Conservation (phyloP, 2,329 filamentous ascomycete genomes). For the Coniochaeta hoffmannii region DNA sequence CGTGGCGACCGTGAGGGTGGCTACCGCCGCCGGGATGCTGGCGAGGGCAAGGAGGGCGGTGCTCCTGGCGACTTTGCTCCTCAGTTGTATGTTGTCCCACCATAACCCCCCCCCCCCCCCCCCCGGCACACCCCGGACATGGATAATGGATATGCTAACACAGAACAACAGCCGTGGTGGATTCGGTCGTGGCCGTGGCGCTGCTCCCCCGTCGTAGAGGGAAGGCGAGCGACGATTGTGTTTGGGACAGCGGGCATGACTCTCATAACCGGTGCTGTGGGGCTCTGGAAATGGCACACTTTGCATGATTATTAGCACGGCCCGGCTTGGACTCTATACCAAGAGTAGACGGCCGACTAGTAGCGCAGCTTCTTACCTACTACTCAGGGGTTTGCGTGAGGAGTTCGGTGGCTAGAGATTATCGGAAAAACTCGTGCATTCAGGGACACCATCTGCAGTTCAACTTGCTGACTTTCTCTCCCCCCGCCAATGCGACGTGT, state of each 20-base stretch:
- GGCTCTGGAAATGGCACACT: constrained; percentile 7
- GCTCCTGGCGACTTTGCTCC: constrained; percentile 88
- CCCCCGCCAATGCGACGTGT: background rate
- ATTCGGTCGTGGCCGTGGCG: constrained; percentile 81
- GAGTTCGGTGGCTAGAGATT: constrained; percentile 24
- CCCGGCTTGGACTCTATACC: constrained; percentile 37
- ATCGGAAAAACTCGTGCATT: constrained; percentile 24
- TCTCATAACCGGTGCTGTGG: constrained; percentile 22
- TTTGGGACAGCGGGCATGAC: constrained; percentile 1
- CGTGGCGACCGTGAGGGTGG: constrained; percentile 82
- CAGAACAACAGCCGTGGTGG: constrained; percentile 62
- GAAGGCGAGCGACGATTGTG: constrained; percentile 11
- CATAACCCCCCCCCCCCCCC: background rate
- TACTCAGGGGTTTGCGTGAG: constrained; percentile 21
- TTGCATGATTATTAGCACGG: constrained; percentile 14
- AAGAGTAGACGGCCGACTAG: constrained; percentile 20
- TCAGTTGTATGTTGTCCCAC: constrained; percentile 58
- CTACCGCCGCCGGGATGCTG: constrained; percentile 85
- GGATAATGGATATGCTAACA: constrained; percentile 29
- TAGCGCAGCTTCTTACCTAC: constrained; percentile 20
- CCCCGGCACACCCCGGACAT: background rate
- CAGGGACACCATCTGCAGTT: constrained; percentile 14
- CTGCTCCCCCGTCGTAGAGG: constrained; percentile 57
- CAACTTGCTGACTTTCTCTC: constrained; percentile 6
- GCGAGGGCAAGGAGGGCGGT: constrained; percentile 83